These are phyloP conservation scores for Chlorella sp. DNA, from an alignment of 139 green algal species.

Conservation along the genomic window DNA sequence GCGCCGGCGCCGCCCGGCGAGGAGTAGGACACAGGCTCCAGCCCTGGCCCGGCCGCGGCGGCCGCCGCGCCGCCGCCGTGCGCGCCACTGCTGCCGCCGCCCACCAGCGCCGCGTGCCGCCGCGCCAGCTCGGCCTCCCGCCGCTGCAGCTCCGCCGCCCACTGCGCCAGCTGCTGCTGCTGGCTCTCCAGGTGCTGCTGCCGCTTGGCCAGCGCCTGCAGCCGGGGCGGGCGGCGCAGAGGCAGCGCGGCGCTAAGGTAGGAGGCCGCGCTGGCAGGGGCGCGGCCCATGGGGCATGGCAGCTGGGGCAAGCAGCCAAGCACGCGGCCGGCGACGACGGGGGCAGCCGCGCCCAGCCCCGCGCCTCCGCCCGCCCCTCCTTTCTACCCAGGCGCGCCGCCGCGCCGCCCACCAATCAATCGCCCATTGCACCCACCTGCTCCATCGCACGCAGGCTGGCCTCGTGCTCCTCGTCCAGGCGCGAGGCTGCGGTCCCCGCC, in stretches of 20 bases:
- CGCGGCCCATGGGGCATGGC: not conserved
- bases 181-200: conserved; percentile 39
- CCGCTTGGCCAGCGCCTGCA: conserved; percentile 10
- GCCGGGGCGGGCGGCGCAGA: not conserved
- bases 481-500: not conserved
- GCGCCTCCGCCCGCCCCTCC: too few relatives aligned
- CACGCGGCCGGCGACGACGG: not conserved
- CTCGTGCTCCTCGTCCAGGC: conserved; percentile 4
- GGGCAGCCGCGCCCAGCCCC: not conserved
- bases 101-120: not conserved
- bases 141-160: conserved; percentile 33
- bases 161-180: conserved; percentile 24
- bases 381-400: too few relatives aligned
- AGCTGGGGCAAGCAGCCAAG: not conserved
- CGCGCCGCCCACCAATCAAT: too few relatives aligned
- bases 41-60: not conserved
- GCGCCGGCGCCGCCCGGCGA: too few relatives aligned
- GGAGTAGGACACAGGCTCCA: too few relatives aligned
- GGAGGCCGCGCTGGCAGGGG: too few relatives aligned
- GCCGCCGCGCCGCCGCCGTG: not conserved
- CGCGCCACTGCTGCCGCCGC: not conserved
- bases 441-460: not conserved
- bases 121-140: conserved; percentile 17
- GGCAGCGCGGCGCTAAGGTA: too few relatives aligned
- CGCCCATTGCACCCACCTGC: not conserved